These are phyloP conservation scores for Colletotrichum sublineola DNA, from an alignment of 2,329 filamentous ascomycete species.

Conservation along the genomic window DNA sequence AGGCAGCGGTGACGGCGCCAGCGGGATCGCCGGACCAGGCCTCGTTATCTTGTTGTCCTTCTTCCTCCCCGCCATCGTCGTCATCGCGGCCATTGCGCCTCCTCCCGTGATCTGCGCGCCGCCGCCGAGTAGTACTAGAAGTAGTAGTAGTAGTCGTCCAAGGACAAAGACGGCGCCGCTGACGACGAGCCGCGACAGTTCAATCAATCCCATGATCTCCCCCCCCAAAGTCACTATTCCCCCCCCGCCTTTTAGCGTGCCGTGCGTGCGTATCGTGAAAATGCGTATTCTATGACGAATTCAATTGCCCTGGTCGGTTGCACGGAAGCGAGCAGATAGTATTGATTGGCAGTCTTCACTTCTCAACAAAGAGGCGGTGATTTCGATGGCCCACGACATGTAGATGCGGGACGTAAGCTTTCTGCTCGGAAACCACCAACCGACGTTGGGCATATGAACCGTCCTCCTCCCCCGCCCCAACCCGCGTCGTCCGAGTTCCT, in stretches of 20 bases:
- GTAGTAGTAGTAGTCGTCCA: no score
- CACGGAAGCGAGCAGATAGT: neutral
- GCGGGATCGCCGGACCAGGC: slow-evolving; percentile 46
- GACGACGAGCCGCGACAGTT: neutral
- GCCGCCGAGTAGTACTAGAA: no score
- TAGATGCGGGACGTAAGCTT: neutral
- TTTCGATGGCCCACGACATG: neutral
- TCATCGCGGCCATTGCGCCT: neutral
- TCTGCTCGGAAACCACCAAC: neutral
- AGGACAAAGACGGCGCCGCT: neutral
- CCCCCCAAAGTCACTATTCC: neutral
- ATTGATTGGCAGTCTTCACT: neutral
- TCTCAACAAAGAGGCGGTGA: neutral
- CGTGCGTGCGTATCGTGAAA: neutral
- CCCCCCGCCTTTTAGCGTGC: neutral
- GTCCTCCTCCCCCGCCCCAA: neutral
- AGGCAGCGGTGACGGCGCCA: slow-evolving; percentile 53
- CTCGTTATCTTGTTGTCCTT: slow-evolving; percentile 51
- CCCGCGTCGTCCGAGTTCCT: slow-evolving; percentile 3
- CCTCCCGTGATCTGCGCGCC: neutral
- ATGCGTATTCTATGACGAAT: no score
- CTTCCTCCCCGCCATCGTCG: slow-evolving; percentile 24
- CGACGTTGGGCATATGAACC: neutral
- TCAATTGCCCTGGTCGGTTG: neutral
- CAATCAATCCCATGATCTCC: neutral